Conservation (phyloP, 371 early-diverging fungal genomes). For the Parasitella parasitica region DNA sequence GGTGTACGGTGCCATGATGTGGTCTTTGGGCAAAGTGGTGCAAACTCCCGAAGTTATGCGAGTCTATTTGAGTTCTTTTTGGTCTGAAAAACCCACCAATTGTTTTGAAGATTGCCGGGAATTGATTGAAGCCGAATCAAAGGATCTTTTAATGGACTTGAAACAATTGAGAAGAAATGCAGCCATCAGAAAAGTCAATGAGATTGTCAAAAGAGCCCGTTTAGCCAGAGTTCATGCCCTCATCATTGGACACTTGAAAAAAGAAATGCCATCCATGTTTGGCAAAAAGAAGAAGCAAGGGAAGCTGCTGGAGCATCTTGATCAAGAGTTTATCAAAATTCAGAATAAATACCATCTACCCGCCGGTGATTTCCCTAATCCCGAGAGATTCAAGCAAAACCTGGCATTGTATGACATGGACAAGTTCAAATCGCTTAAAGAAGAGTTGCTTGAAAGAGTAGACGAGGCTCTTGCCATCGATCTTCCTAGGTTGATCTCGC, state of each 20-base stretch:
- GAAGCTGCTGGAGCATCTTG: constrained; percentile 68
- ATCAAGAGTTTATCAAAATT: constrained; percentile 72
- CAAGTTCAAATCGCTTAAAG: constrained; percentile 72
- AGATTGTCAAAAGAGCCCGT: constrained; percentile 86
- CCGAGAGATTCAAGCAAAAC: constrained; percentile 60
- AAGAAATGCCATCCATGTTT: constrained; percentile 81
- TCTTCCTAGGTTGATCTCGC: constrained; percentile 37
- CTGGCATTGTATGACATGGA: constrained; percentile 73
- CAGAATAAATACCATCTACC: constrained; percentile 69
- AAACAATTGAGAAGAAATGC: constrained; percentile 77
- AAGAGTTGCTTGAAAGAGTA: constrained; percentile 55
- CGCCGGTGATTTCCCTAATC: constrained; percentile 74
- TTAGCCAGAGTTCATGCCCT: constrained; percentile 78
- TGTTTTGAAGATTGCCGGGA: constrained; percentile 70
- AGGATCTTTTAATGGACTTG: constrained; percentile 74
- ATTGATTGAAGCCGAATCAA: constrained; percentile 76
- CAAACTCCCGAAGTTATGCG: constrained; percentile 88
- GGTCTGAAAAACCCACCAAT: constrained; percentile 74
- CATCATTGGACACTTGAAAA: constrained; percentile 75
- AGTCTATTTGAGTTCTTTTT: constrained; percentile 82
- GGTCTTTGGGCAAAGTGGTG: constrained; percentile 89
- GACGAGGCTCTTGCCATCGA: constrained; percentile 50
- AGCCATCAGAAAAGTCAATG: constrained; percentile 82
- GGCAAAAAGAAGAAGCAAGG: constrained; percentile 79
- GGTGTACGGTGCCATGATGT: constrained; percentile 92